phyloP scores from a whole-genome alignment of 441 rosid genomes.

The Populus hybrid region DNA sequence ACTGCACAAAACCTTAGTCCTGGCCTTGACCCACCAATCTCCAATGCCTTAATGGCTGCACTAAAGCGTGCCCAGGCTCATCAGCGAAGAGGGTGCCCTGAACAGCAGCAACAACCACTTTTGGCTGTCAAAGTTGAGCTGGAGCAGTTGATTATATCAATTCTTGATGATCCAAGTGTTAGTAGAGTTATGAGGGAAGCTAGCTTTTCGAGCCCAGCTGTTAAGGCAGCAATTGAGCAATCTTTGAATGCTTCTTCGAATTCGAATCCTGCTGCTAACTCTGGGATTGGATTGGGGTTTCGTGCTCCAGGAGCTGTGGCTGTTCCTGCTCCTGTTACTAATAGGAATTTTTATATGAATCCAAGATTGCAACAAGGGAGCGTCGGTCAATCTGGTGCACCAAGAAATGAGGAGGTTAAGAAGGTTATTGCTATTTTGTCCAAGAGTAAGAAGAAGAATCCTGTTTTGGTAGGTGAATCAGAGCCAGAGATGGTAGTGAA shows the following conservation, averaged over 20 bases:
- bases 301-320: slow-evolving; percentile 35
- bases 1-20: slow-evolving; percentile 47
- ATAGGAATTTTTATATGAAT: slow-evolving; percentile 50
- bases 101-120: too few species aligned
- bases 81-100: slow-evolving; percentile 77
- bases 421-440: slow-evolving; percentile 60
- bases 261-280: slow-evolving; percentile 23
- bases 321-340: slow-evolving; percentile 4
- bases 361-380: slow-evolving; percentile 64
- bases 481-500: slow-evolving; percentile 68
- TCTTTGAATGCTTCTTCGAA: slow-evolving; percentile 35
- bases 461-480: slow-evolving; percentile 78
- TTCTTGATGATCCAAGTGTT: too few species aligned
- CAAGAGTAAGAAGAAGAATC: slow-evolving; percentile 67
- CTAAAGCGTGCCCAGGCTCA: slow-evolving; percentile 96
- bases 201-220: slow-evolving; percentile 69
- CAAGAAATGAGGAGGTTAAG: slow-evolving; percentile 60
- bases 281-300: slow-evolving; percentile 55
- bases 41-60: slow-evolving; percentile 95
- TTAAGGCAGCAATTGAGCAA: slow-evolving; percentile 83
- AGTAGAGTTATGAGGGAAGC: too few species aligned
- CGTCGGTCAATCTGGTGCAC: slow-evolving; percentile 36
- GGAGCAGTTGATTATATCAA: too few species aligned
- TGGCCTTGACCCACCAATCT: slow-evolving; percentile 72
- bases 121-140: too few species aligned